Conservation (phyloP, 2,329 filamentous ascomycete genomes). For the Cytospora piceicola region DNA sequence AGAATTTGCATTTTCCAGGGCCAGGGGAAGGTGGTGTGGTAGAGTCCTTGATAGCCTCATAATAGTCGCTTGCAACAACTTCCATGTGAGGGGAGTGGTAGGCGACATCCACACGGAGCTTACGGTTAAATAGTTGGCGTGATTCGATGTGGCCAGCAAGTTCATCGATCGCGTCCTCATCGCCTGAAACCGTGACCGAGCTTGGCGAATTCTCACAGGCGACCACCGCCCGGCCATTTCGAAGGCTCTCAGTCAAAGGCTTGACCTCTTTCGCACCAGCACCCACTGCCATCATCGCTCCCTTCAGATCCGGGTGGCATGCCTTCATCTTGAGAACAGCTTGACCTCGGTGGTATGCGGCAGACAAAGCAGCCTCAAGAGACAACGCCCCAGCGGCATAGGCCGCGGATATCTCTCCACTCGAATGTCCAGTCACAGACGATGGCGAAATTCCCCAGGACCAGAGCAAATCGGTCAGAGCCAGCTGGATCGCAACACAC, state of each 20-base stretch:
- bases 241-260: not conserved
- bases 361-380: slow-evolving; percentile 29
- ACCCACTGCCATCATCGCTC: slow-evolving; percentile 26
- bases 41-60: not conserved
- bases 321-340: slow-evolving; percentile 10
- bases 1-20: not conserved
- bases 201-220: slow-evolving; percentile 32
- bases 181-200: slow-evolving; percentile 43
- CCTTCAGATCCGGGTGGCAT: slow-evolving; percentile 2
- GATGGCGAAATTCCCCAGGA: slow-evolving; percentile 43
- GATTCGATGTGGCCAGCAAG: slow-evolving; percentile 23
- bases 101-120: slow-evolving; percentile 1
- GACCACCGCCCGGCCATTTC: slow-evolving; percentile 8
- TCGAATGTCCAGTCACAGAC: slow-evolving; percentile 27
- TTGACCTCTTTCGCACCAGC: slow-evolving; percentile 16
- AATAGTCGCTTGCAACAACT: slow-evolving; percentile 3
- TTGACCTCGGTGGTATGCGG: slow-evolving; percentile 33
- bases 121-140: slow-evolving; percentile 29
- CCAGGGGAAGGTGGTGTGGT: not conserved
- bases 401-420: slow-evolving; percentile 24
- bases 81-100: slow-evolving; percentile 12
- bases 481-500: slow-evolving; percentile 46
- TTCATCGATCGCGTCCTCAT: slow-evolving; percentile 34
- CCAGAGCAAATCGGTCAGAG: slow-evolving; percentile 42
- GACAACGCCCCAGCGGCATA: slow-evolving; percentile 33